Base-by-base conservation (phyloP, 139 green algal species). In the Chlamydomonas schloesseri region DNA sequence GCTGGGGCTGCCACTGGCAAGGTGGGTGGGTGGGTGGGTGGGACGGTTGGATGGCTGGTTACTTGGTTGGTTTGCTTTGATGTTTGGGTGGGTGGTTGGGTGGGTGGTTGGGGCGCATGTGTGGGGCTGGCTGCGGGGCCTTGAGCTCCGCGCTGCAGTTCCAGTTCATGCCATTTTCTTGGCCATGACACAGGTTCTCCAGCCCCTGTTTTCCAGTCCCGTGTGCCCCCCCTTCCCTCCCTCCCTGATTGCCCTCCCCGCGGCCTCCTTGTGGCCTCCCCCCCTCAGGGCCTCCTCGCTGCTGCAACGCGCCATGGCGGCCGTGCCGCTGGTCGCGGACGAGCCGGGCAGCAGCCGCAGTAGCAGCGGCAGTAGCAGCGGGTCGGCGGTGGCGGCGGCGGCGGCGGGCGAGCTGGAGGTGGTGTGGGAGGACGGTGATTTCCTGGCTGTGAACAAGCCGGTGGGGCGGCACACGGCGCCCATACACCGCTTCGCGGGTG, bases 361-460 rank as follows among this genome's bases (percentile, higher is more conserved):
- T 11, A 60, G 55, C 50, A 57, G 24, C 53, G 21, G 17, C 47
- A 15, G 69, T 36, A 18, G 15, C 37, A 78, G 20, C 3, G 20
- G 1, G 15, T 11, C 67, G 11, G 20, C 23, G 29, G 20, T 28
- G 4, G 67, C 37, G 34, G 2, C 34, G 8, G 34, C 34, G 34
- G 34, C 36, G 21, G 15, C 21, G 34, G 50, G 14, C 55, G 18
- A 21, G 31, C 75, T 92, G 55, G 73, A 90, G 24, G 88, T 97
- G 15, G 71, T 97, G 26, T 97, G 88, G 29, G 95, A 98, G 74
- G 94, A 97, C 76, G 87, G 94, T 0, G 68, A 94, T 71, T 85
- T 98, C 18, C 71, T 98, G n/a, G 94, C 93, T 26, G 90, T 98
- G 23, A 96, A 94, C 90, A 98, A 98, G 88, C 94, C 96, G 15